Percentiles rank a stretch among this genome's conserved stretches.
Conservation (phyloP, 495 filamentous ascomycete species). For the Tuber indicum region DNA sequence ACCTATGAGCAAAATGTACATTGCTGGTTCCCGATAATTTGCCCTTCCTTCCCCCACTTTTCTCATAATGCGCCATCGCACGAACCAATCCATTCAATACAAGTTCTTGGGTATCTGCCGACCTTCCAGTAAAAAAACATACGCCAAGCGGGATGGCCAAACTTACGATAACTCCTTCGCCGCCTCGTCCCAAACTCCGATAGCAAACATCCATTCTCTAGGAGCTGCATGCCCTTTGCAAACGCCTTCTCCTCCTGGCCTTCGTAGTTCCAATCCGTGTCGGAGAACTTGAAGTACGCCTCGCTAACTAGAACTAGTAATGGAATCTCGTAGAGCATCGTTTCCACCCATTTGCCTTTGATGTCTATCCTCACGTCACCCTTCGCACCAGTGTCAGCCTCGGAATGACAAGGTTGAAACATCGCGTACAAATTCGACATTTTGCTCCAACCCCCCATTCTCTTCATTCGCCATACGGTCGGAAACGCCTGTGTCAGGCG, state of each 20-base stretch:
- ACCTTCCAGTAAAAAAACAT: slow-evolving; percentile 11
- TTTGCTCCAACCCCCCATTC: slow-evolving; percentile 9
- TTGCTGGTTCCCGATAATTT: slow-evolving; percentile 86
- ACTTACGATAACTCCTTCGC: slow-evolving; percentile 73
- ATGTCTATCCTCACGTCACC: slow-evolving; percentile 69
- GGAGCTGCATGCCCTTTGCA: slow-evolving; percentile 64
- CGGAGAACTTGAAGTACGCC: slow-evolving; percentile 92
- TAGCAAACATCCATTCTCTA: slow-evolving; percentile 76
- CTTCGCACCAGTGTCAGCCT: slow-evolving; percentile 19
- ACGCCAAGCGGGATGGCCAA: background rate
- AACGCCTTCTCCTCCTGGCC: slow-evolving; percentile 77
- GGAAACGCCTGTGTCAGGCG: slow-evolving; percentile 57
- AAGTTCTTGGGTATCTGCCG: slow-evolving; percentile 66
- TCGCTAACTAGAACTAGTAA: slow-evolving; percentile 86
- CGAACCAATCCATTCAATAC: slow-evolving; percentile 75
- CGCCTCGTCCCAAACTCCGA: slow-evolving; percentile 91
- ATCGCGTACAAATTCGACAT: slow-evolving; percentile 28
- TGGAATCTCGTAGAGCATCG: slow-evolving; percentile 96
- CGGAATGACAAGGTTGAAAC: background rate
- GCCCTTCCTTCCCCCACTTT: slow-evolving; percentile 54
- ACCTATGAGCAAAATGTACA: slow-evolving; percentile 70
- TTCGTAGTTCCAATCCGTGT: slow-evolving; percentile 78
- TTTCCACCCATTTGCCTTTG: slow-evolving; percentile 82
- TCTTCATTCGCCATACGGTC: slow-evolving; percentile 55
- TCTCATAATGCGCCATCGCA: slow-evolving; percentile 61